A percentile compares a stretch with the other conserved stretches of the same genome.
Evolutionary conservation across 208 protist species (phyloP).

Genomic region (Cochliopodium minus): DNA sequence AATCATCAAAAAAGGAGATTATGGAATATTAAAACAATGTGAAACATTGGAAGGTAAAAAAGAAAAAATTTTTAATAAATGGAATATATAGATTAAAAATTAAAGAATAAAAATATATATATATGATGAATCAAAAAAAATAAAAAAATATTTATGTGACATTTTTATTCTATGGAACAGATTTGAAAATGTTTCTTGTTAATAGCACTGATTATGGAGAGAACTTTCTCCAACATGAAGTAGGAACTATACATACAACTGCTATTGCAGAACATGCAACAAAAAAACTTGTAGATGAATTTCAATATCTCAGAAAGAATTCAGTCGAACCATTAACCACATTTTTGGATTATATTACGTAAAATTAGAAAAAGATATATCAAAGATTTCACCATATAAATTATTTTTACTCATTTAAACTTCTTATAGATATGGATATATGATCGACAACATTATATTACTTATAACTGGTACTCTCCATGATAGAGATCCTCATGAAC

Average conservation of each 20-base stretch:
- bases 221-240: constrained; percentile 83
- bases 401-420: background rate
- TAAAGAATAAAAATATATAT: too few relatives aligned
- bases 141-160: too few relatives aligned
- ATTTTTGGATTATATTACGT: constrained; percentile 96
- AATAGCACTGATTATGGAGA: constrained; percentile 86
- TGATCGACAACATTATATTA: constrained; percentile 79
- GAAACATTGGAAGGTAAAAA: too few relatives aligned
- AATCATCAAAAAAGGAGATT: too few relatives aligned
- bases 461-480: constrained; percentile 60
- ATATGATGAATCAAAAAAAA: too few relatives aligned
- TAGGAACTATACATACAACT: constrained; percentile 55
- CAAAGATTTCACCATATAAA: background rate
- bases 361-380: background rate
- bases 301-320: constrained; percentile 76
- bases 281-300: constrained; percentile 81
- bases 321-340: constrained; percentile 71
- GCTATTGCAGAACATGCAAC: constrained; percentile 68
- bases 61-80: too few relatives aligned
- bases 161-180: too few relatives aligned
- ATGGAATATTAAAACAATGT: too few relatives aligned
- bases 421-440: constrained; percentile 92
- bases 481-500: constrained; percentile 49
- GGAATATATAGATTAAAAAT: too few relatives aligned
- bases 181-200: too few relatives aligned